Base-by-base conservation (phyloP, 257 asterid species). In the Primulina eburnea region DNA sequence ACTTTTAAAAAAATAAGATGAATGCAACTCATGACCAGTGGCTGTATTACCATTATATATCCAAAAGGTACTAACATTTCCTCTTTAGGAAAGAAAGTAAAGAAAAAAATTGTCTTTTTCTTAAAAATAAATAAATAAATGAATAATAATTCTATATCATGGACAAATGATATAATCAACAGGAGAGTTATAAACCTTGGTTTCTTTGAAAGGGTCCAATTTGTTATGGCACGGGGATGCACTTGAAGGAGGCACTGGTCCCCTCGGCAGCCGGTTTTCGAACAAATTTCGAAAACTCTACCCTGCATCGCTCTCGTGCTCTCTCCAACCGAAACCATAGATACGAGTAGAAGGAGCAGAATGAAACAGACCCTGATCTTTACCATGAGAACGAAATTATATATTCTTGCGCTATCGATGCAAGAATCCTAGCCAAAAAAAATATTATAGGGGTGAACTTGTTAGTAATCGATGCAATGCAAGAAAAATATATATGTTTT, bases 231-330 rank as follows among this genome's bases (percentile, higher is more conserved):
- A 83, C 8, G 14, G 65, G 17, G 88, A 83, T 60, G 88, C 72
- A 64, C 65, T 77, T 47, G 88, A 83, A 10, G 88, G 85, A 2
- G 88, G 86, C 60, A 76, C 88, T 7, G 75, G 78, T 73, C 84
- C 88, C 80, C 79, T 69, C 20, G 86, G 88, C 33, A 83, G 76
- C 58, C 70, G 76, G 7, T 60, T 73, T 21, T 21, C 24, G 24
- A 21, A 21, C 24, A 21, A 21, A 21, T 21, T 21, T n/a, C 47
- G 18, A 67, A 71, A 52, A 55, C 77, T 50, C 68, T 67, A 32
- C 60, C 30, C 67, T 55, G 71, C 62, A 74, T 14, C 7, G 58
- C 34, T 59, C 87, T 72, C 37, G 38, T 64, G 65, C 85, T 32
- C 60, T 76, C 71, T 55, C 73, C 83, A 7, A 10, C 77, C 60